phyloP scores from a whole-genome alignment of 2,329 filamentous ascomycete genomes.

The Penicillium sp. region DNA sequence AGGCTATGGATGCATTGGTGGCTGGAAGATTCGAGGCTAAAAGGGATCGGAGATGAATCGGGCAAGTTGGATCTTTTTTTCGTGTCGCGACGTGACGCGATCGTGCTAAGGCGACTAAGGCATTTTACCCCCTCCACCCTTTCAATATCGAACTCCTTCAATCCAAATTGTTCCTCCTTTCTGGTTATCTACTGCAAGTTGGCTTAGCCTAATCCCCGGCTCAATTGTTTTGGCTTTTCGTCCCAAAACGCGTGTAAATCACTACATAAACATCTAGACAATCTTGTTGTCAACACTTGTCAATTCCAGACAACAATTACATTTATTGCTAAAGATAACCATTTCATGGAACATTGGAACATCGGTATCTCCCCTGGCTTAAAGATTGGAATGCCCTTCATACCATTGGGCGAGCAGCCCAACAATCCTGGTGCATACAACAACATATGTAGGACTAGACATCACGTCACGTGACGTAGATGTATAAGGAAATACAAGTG shows the following conservation, averaged over 20 bases:
- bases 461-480: too few relatives aligned
- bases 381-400: background rate
- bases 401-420: background rate
- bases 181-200: background rate
- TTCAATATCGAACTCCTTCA: background rate
- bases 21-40: constrained; percentile 13
- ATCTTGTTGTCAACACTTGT: background rate
- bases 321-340: background rate
- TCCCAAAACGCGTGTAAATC: background rate
- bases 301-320: background rate
- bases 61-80: constrained; percentile 17
- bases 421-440: background rate
- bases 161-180: background rate
- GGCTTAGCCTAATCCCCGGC: background rate
- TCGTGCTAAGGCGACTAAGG: constrained; percentile 16
- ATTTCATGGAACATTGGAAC: background rate
- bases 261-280: too few relatives aligned
- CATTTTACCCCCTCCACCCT: background rate
- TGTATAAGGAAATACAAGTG: too few relatives aligned
- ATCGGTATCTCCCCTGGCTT: background rate
- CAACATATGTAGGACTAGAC: too few relatives aligned
- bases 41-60: constrained; percentile 20
- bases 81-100: constrained; percentile 27
- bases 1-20: constrained; percentile 11
- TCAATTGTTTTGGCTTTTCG: background rate